phyloP scores from a whole-genome alignment of 75 land plant genomes.

The Cunninghamia lanceolata region DNA sequence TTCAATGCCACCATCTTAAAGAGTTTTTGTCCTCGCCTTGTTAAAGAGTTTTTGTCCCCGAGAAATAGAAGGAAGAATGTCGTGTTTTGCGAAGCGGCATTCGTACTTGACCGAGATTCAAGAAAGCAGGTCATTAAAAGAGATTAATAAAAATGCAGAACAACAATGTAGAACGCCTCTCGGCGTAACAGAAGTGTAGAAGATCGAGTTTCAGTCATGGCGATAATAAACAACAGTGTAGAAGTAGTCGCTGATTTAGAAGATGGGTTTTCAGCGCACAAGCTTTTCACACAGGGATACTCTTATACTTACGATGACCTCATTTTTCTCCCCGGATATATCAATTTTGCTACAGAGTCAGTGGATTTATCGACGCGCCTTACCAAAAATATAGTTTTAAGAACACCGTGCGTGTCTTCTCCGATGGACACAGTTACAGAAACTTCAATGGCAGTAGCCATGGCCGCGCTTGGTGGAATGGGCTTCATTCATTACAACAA shows the following conservation, averaged over 20 bases:
- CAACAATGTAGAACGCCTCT: too few species aligned
- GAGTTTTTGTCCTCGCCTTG: too few species aligned
- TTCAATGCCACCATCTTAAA: too few species aligned
- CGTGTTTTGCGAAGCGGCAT: too few species aligned
- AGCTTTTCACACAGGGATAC: slow-evolving; percentile 68
- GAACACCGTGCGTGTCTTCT: slow-evolving; percentile 81
- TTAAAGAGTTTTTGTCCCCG: too few species aligned
- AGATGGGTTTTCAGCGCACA: slow-evolving; percentile 67
- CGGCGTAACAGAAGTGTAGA: too few species aligned
- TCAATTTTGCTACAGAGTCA: slow-evolving; percentile 80
- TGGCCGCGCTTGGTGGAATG: slow-evolving; percentile 86
- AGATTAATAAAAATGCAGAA: too few species aligned
- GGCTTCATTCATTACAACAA: slow-evolving; percentile 86
- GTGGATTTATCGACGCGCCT: slow-evolving; percentile 72
- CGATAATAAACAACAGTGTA: not conserved
- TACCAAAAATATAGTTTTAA: slow-evolving; percentile 55
- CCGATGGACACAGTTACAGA: slow-evolving; percentile 99
- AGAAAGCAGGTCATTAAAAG: too few species aligned
- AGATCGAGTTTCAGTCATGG: not conserved
- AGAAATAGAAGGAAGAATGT: too few species aligned
- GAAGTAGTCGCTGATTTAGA: slow-evolving; percentile 13
- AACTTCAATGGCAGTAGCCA: slow-evolving; percentile 84
- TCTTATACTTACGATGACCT: slow-evolving; percentile 98
- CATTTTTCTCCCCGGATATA: slow-evolving; percentile 83
- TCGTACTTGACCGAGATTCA: too few species aligned